Conservation (phyloP, 2,329 filamentous ascomycete genomes). For the Amauroascus verrucosus region DNA sequence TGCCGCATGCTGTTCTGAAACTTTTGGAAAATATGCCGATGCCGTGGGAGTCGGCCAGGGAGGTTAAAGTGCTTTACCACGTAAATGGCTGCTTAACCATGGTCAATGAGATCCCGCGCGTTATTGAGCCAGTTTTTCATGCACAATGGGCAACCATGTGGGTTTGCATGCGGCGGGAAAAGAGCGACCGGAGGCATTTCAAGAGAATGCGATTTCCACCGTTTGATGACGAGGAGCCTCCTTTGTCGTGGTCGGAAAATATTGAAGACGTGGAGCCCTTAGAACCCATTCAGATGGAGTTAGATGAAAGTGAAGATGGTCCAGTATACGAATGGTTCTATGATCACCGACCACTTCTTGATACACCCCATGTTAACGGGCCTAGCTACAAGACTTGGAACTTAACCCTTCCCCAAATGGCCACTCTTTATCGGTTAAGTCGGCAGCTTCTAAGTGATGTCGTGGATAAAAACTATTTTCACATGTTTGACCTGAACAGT, state of each 20-base stretch:
- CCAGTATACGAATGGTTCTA: slow-evolving; percentile 97
- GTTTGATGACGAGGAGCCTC: slow-evolving; percentile 96
- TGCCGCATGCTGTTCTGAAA: slow-evolving; percentile 97
- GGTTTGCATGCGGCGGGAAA: slow-evolving; percentile 95
- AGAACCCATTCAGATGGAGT: slow-evolving; percentile 96
- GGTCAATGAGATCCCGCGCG: slow-evolving; percentile 91
- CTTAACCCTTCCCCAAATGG: slow-evolving; percentile 86
- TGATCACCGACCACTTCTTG: slow-evolving; percentile 78
- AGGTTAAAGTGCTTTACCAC: slow-evolving; percentile 97
- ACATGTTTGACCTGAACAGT: slow-evolving; percentile 91
- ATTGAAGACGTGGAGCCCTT: slow-evolving; percentile 96
- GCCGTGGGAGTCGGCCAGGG: slow-evolving; percentile 94
- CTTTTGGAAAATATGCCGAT: slow-evolving; percentile 98
- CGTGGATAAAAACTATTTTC: slow-evolving; percentile 93
- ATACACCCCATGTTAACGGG: slow-evolving; percentile 89
- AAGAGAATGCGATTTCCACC: slow-evolving; percentile 98
- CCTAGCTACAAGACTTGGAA: slow-evolving; percentile 98
- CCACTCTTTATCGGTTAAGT: slow-evolving; percentile 82
- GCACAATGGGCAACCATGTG: slow-evolving; percentile 99
- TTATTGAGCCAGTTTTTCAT: slow-evolving; percentile 95
- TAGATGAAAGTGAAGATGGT: slow-evolving; percentile 85
- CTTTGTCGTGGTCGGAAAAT: slow-evolving; percentile 95
- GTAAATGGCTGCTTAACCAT: slow-evolving; percentile 95
- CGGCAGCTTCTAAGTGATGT: slow-evolving; percentile 83
- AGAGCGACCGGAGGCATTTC: slow-evolving; percentile 89